phyloP scores from a whole-genome alignment of 768 basidiomycete genomes.

The Boletus patriciae region DNA sequence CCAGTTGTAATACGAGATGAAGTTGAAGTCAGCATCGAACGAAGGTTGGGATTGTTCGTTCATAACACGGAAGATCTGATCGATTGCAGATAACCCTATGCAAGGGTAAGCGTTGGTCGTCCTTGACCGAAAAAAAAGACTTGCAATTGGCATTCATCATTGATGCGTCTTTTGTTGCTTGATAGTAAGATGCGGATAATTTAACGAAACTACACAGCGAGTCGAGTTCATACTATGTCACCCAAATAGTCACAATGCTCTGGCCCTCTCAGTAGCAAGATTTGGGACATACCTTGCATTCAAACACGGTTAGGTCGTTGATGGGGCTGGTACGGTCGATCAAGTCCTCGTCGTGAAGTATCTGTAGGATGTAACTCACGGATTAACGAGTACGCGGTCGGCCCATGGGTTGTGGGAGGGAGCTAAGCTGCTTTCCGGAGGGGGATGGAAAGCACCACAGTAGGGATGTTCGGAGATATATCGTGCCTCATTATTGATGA shows the following conservation, averaged over 20 bases:
- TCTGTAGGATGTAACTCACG: slow-evolving; percentile 46
- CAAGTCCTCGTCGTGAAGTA: background rate
- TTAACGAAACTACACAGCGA: slow-evolving; percentile 79
- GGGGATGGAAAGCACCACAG: slow-evolving; percentile 81
- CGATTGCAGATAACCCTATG: slow-evolving; percentile 64
- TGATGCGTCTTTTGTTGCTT: slow-evolving; percentile 67
- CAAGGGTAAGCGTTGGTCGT: background rate
- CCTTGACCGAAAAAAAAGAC: slow-evolving; percentile 18
- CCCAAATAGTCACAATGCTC: background rate
- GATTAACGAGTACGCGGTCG: slow-evolving; percentile 67
- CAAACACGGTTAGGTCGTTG: slow-evolving; percentile 68
- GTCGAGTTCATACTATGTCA: slow-evolving; percentile 69
- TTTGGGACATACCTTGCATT: slow-evolving; percentile 63
- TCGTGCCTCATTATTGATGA: slow-evolving; percentile 77
- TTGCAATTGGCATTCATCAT: slow-evolving; percentile 71
- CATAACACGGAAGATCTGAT: slow-evolving; percentile 74
- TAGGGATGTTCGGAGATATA: slow-evolving; percentile 75
- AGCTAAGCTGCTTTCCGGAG: slow-evolving; percentile 66
- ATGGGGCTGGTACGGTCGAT: slow-evolving; percentile 49
- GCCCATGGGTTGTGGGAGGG: slow-evolving; percentile 71
- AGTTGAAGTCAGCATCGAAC: slow-evolving; percentile 69
- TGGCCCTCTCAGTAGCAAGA: background rate
- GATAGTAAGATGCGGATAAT: slow-evolving; percentile 69
- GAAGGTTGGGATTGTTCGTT: slow-evolving; percentile 72
- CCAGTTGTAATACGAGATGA: slow-evolving; percentile 81